These are phyloP conservation scores for Cercospora sojina DNA, from an alignment of 2,329 filamentous ascomycete species.

Conservation along the genomic window DNA sequence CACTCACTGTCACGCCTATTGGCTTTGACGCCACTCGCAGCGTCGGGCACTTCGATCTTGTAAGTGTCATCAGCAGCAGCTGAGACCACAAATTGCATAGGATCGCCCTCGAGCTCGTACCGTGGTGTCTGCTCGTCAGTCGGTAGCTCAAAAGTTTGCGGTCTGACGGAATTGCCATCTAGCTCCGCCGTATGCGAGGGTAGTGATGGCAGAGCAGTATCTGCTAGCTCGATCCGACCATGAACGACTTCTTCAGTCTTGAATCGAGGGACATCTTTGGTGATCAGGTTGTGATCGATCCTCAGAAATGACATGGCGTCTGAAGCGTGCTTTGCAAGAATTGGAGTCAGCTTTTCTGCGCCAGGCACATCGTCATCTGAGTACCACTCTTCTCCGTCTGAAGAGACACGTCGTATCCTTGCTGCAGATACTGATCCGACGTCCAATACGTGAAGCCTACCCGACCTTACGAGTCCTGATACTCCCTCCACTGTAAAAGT, in stretches of 20 bases:
- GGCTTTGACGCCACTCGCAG: conserved; percentile 16
- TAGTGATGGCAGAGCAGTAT: conserved; percentile 29
- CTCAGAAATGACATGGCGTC: conserved; percentile 55
- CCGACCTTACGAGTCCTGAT: conserved; percentile 53
- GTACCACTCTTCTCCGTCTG: conserved; percentile 22
- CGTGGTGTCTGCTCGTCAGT: conserved; percentile 32
- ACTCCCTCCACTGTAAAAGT: conserved; percentile 56
- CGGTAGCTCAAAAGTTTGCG: conserved; percentile 30
- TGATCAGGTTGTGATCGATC: conserved; percentile 56
- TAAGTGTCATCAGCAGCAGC: conserved; percentile 38
- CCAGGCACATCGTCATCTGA: conserved; percentile 45
- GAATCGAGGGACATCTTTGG: conserved; percentile 42
- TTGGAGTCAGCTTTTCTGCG: conserved; percentile 55
- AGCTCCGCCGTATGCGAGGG: conserved; percentile 33
- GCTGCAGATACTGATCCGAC: conserved; percentile 47
- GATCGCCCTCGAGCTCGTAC: conserved; percentile 41
- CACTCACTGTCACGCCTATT: conserved; percentile 45
- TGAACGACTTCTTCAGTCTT: conserved; percentile 28
- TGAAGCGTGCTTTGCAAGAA: conserved; percentile 49
- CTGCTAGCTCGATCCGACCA: conserved; percentile 32
- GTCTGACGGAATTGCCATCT: conserved; percentile 29
- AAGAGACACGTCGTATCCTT: conserved; percentile 27
- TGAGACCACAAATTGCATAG: conserved; percentile 37
- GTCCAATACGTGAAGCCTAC: conserved; percentile 56
- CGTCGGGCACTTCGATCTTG: conserved; percentile 7